Conservation (phyloP, 148 eudicot genomes). For the Camellia japonica region DNA sequence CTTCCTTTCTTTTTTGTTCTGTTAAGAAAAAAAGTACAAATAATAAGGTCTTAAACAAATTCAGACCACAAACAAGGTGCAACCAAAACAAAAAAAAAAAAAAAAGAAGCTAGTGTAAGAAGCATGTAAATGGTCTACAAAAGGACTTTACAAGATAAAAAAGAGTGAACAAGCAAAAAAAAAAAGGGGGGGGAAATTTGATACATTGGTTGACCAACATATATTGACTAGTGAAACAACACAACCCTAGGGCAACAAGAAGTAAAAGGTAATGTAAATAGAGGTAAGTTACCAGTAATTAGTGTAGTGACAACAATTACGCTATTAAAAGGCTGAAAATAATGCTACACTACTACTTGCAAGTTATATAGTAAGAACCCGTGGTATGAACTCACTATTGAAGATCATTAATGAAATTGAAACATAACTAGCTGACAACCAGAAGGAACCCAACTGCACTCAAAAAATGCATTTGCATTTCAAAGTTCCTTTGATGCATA, state of each 20-base stretch:
- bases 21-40: conserved; percentile 26
- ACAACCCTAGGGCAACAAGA: neutral
- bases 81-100: neutral
- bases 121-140: neutral
- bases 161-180: neutral
- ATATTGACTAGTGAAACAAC: too few species aligned
- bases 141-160: neutral
- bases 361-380: neutral
- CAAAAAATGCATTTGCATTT: neutral
- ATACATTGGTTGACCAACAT: too few species aligned
- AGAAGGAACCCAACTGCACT: neutral
- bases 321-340: neutral
- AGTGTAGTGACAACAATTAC: neutral
- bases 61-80: neutral
- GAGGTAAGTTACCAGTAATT: neutral
- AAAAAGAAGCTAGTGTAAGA: neutral
- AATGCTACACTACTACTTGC: neutral
- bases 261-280: too few species aligned
- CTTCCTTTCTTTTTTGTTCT: conserved; percentile 98
- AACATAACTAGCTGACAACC: neutral
- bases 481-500: neutral
- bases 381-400: neutral
- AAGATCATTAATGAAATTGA: neutral
- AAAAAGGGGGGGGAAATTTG: too few species aligned
- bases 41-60: neutral